A percentile compares a stretch with the other conserved stretches of the same genome.
Evolutionary conservation across 2,329 filamentous ascomycete species (phyloP).

Genomic region (Calonectria pseudoreteaudii): DNA sequence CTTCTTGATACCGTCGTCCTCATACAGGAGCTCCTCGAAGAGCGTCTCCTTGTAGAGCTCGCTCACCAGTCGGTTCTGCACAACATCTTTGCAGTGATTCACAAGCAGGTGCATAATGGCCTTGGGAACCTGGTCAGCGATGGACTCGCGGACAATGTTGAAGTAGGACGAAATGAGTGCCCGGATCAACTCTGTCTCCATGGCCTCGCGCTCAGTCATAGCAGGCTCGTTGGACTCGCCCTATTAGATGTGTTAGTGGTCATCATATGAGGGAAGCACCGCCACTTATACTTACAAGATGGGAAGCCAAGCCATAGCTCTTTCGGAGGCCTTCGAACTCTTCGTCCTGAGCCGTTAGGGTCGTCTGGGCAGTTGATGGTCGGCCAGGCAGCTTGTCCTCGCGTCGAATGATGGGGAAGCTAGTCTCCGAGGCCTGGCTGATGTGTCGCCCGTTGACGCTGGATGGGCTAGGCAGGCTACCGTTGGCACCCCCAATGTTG

Average conservation of each 20-base stretch:
- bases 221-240: slow-evolving; percentile 79
- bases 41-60: slow-evolving; percentile 93
- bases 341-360: slow-evolving; percentile 47
- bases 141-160: slow-evolving; percentile 98
- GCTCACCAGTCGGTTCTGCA: slow-evolving; percentile 96
- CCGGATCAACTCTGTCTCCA: slow-evolving; percentile 97
- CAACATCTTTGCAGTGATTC: slow-evolving; percentile 97
- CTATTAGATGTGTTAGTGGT: slow-evolving; percentile 50
- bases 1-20: slow-evolving; percentile 97
- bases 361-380: slow-evolving; percentile 50
- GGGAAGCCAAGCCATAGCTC: slow-evolving; percentile 59
- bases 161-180: slow-evolving; percentile 98
- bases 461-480: slow-evolving; percentile 51
- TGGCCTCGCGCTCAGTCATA: slow-evolving; percentile 92
- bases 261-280: slow-evolving; percentile 25
- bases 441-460: slow-evolving; percentile 69
- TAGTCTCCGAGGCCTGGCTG: slow-evolving; percentile 82
- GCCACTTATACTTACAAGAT: slow-evolving; percentile 65
- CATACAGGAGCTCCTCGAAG: slow-evolving; percentile 94
- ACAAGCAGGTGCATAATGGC: slow-evolving; percentile 98
- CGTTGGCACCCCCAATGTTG: slow-evolving; percentile 32
- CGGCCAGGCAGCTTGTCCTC: slow-evolving; percentile 69
- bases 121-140: slow-evolving; percentile 98
- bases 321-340: slow-evolving; percentile 57
- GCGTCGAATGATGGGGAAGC: slow-evolving; percentile 85